A percentile compares a stretch with the other conserved stretches of the same genome.
Evolutionary conservation across 495 filamentous ascomycete species (phyloP).

Genomic region (Hypoxylon lenormandii): DNA sequence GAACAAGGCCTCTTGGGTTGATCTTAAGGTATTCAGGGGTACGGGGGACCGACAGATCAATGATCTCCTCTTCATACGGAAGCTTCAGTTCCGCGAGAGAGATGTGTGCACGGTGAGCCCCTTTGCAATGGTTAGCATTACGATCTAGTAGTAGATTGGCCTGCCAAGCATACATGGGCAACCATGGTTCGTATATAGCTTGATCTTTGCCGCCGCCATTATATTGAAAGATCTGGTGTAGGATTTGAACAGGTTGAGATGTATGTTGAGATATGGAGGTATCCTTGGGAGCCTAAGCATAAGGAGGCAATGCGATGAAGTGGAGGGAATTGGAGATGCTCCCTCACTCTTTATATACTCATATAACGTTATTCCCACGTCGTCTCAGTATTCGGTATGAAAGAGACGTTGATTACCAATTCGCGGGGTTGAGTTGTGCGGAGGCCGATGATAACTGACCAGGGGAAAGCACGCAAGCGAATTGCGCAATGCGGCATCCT

Average conservation of each 20-base stretch:
- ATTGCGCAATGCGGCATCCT: slow-evolving; percentile 6
- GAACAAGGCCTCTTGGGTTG: slow-evolving; percentile 87
- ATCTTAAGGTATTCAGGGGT: slow-evolving; percentile 86
- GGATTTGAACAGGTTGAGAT: not conserved
- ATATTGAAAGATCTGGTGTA: slow-evolving; percentile 2
- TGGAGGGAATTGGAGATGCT: not conserved
- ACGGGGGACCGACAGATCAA: slow-evolving; percentile 77
- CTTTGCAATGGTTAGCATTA: slow-evolving; percentile 43
- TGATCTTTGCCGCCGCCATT: slow-evolving; percentile 58
- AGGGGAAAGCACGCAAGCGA: slow-evolving; percentile 3
- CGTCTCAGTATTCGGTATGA: not conserved
- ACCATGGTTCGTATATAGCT: slow-evolving; percentile 77
- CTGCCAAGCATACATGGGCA: slow-evolving; percentile 70
- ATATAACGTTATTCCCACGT: not conserved
- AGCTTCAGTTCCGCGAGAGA: slow-evolving; percentile 77
- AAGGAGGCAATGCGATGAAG: too few species aligned
- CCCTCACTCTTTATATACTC: not conserved
- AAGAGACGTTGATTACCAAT: slow-evolving; percentile 22
- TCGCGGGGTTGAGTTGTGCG: slow-evolving; percentile 9
- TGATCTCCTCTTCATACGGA: slow-evolving; percentile 81
- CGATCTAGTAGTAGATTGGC: too few species aligned
- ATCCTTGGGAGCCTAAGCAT: too few species aligned
- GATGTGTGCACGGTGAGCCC: slow-evolving; percentile 85
- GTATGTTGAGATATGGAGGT: not conserved
- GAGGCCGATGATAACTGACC: not conserved